Evolutionary conservation across 495 filamentous ascomycete genomes (phyloP).

Genomic region (Thermothielavioides terrestris): DNA sequence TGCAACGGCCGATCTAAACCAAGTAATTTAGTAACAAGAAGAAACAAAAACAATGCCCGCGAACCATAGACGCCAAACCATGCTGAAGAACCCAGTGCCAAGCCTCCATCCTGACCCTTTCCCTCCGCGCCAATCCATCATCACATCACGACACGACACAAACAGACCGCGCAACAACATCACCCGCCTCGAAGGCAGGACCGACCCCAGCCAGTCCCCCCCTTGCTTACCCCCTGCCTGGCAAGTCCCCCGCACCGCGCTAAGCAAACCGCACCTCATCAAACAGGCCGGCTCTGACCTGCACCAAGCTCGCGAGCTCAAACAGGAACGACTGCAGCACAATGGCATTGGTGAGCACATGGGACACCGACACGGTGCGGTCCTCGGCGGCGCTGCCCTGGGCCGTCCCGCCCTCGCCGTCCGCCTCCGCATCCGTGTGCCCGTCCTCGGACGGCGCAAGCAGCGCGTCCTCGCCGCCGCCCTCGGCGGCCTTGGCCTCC

Average conservation of each 20-base stretch:
- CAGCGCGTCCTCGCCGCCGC: slow-evolving; percentile 21
- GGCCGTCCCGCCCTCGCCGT: not conserved
- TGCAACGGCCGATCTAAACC: no score
- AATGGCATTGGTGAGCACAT: slow-evolving; percentile 75
- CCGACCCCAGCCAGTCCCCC: slow-evolving; percentile 2
- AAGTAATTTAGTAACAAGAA: not conserved
- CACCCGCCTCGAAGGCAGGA: not conserved
- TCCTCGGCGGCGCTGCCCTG: slow-evolving; percentile 17
- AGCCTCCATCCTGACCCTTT: not conserved
- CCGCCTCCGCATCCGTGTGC: slow-evolving; percentile 27
- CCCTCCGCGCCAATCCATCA: not conserved
- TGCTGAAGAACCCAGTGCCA: not conserved
- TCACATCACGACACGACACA: not conserved
- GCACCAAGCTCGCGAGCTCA: slow-evolving; percentile 78
- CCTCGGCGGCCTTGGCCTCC: slow-evolving; percentile 17
- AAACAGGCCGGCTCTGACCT: slow-evolving; percentile 78
- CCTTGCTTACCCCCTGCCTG: not conserved
- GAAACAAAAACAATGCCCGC: not conserved
- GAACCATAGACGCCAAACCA: slow-evolving; percentile 9
- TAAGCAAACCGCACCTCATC: slow-evolving; percentile 68
- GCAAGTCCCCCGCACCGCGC: not conserved
- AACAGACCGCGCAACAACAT: not conserved
- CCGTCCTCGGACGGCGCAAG: slow-evolving; percentile 33
- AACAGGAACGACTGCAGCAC: slow-evolving; percentile 78
- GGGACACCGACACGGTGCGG: slow-evolving; percentile 62